Base-by-base conservation (phyloP, 768 basidiomycete genomes). In the Amanita thiersii region DNA sequence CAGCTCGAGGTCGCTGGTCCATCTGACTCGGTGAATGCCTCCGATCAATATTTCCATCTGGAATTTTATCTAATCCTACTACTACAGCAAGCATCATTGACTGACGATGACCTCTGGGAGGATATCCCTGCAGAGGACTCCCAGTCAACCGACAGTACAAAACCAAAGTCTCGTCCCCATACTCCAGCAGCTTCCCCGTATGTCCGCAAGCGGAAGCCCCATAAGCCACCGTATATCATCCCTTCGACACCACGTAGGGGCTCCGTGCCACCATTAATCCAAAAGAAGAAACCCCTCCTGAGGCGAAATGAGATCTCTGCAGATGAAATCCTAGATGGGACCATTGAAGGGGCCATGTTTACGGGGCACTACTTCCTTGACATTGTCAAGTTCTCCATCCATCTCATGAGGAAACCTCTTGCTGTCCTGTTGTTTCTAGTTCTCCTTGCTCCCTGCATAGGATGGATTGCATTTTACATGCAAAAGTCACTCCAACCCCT, bases 391-490 rank as follows among this genome's bases (percentile, higher is more conserved):
- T 63, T 57, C 14, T 69, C 75, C 0, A 49, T 83, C 30, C 54
- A 60, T 12, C 63, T 75, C 21, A 64, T 85, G 44, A 70, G 73
- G 29, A 63, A 52, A 40, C 83, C 83, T 1, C 63, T 87, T 10
- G 68, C 70, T 4, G 39, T 80, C 45, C 50, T 79, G 25, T 49
- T 81, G 17, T 70, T 71, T 46, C 21, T 79, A 7, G 76, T 63
- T 60, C 47, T 80, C 46, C 59, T 83, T 24, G 62, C 72, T 5
- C 49, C 71, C 42, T 47, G 75, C 47, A 36, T 73, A 5, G 56
- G 53, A n/a, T 50, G 55, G 24, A 56, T 79, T 35, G 63, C 68
- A 5, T 35, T 51, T 4, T 66, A 66, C 0, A 39, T 86, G 41
- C 64, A 64, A n/a, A 52, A 58, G 3, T 67, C 70, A 0, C 62